Percentiles rank a stretch among this genome's conserved stretches.
phyloP scores from a whole-genome alignment of 106 monocot genomes.

The Phalaenopsis equestris region DNA sequence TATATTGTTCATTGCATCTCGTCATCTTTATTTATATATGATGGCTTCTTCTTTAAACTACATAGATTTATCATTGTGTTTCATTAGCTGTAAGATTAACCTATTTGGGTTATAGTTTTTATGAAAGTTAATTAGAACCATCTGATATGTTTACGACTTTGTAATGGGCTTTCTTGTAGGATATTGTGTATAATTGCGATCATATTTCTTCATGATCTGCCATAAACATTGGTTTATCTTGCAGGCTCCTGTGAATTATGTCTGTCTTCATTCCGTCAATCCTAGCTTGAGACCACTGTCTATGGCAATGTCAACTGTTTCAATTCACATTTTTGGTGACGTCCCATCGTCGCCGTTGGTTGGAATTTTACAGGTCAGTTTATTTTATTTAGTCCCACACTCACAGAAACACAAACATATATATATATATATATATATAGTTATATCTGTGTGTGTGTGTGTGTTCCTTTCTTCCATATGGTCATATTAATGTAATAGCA shows the following conservation, averaged over 20 bases:
- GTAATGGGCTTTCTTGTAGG: neutral
- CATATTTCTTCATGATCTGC: neutral
- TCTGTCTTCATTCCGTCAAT: slow-evolving; percentile 85
- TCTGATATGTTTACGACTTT: neutral
- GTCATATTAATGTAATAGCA: neutral
- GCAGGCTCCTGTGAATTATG: slow-evolving; percentile 89
- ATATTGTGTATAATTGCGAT: neutral
- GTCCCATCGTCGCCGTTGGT: slow-evolving; percentile 94
- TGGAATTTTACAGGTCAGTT: slow-evolving; percentile 85
- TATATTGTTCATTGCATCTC: neutral
- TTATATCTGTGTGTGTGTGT: too few relatives aligned
- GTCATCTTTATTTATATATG: neutral
- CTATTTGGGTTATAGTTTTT: neutral
- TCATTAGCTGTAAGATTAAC: neutral
- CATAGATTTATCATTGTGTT: neutral
- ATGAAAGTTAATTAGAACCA: neutral
- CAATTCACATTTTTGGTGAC: slow-evolving; percentile 97
- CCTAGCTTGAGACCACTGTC: slow-evolving; percentile 88
- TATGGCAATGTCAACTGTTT: slow-evolving; percentile 97
- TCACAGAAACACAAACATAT: too few relatives aligned
- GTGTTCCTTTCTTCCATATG: neutral
- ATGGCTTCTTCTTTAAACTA: neutral
- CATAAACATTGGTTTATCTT: neutral
- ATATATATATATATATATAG: too few relatives aligned
- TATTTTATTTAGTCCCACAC: neutral